phyloP scores from a whole-genome alignment of 192 early-diverging fungal genomes.

The Jimgerdemannia flammicorona region DNA sequence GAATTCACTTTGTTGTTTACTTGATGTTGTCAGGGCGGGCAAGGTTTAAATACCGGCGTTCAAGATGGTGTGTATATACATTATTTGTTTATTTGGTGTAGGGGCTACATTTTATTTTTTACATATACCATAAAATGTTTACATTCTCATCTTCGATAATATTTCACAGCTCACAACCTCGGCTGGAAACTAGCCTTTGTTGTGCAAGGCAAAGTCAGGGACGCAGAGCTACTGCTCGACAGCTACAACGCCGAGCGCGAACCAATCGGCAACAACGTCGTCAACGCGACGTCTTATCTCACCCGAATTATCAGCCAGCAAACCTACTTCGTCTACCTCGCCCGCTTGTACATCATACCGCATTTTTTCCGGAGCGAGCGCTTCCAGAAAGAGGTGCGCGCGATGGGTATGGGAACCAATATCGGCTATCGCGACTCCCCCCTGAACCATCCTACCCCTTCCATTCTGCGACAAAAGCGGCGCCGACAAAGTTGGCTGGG shows the following conservation, averaged over 20 bases:
- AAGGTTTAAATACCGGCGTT: conserved; percentile 42
- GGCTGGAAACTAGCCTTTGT: conserved; percentile 47
- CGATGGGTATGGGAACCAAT: background rate
- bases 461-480: background rate
- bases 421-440: background rate
- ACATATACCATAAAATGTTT: background rate
- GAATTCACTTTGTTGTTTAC: background rate
- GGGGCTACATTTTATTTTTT: background rate
- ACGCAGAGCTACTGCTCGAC: conserved; percentile 27
- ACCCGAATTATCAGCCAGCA: background rate
- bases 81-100: no score
- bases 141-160: background rate
- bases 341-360: background rate
- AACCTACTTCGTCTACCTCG: background rate
- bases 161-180: conserved; percentile 29
- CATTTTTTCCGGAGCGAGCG: background rate
- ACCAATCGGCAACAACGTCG: background rate
- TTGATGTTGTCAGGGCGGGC: background rate
- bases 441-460: background rate
- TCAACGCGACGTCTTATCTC: background rate
- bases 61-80: conserved; percentile 30
- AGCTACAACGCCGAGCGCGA: conserved; percentile 29
- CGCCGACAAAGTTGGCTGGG: background rate
- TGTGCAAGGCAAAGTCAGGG: conserved; percentile 16
- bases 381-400: background rate